A percentile compares a stretch with the other conserved stretches of the same genome.
phyloP scores from a whole-genome alignment of 2,329 filamentous ascomycete genomes.

The Sclerotinia minor region DNA sequence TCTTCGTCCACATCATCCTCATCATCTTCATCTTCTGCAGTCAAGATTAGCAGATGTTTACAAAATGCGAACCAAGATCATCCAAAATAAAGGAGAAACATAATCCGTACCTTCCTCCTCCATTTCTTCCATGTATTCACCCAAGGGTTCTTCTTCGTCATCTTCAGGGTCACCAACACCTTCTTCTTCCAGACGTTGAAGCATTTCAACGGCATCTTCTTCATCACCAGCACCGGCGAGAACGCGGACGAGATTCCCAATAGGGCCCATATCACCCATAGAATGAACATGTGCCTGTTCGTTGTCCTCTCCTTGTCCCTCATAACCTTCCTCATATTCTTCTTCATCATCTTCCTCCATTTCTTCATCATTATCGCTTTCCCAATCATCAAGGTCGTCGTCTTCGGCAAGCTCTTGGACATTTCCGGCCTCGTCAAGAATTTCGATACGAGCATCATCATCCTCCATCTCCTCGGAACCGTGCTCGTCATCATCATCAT shows the following conservation, averaged over 20 bases:
- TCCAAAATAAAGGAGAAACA: not conserved
- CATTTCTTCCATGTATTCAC: slow-evolving; percentile 55
- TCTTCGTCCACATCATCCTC: slow-evolving; percentile 69
- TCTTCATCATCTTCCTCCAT: slow-evolving; percentile 46
- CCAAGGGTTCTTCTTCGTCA: slow-evolving; percentile 48
- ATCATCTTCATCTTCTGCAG: slow-evolving; percentile 64
- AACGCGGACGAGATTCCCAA: slow-evolving; percentile 57
- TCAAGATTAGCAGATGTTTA: slow-evolving; percentile 38
- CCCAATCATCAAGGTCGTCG: slow-evolving; percentile 61
- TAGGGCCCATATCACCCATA: slow-evolving; percentile 48
- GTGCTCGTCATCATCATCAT: slow-evolving; percentile 58
- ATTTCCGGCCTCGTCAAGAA: slow-evolving; percentile 64
- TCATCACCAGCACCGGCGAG: slow-evolving; percentile 43
- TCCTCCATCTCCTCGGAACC: slow-evolving; percentile 47
- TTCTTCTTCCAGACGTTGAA: slow-evolving; percentile 47
- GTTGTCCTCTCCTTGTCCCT: slow-evolving; percentile 54
- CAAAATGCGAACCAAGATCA: not conserved
- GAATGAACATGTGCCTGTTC: slow-evolving; percentile 51
- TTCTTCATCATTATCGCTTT: slow-evolving; percentile 58
- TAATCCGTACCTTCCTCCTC: slow-evolving; percentile 57
- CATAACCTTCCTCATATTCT: slow-evolving; percentile 55
- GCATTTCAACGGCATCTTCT: slow-evolving; percentile 42
- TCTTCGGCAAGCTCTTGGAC: slow-evolving; percentile 52
- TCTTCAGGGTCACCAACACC: slow-evolving; percentile 45
- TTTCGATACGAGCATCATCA: slow-evolving; percentile 51